Base-by-base conservation (phyloP, 2,329 filamentous ascomycete genomes). In the Fusarium sp. region DNA sequence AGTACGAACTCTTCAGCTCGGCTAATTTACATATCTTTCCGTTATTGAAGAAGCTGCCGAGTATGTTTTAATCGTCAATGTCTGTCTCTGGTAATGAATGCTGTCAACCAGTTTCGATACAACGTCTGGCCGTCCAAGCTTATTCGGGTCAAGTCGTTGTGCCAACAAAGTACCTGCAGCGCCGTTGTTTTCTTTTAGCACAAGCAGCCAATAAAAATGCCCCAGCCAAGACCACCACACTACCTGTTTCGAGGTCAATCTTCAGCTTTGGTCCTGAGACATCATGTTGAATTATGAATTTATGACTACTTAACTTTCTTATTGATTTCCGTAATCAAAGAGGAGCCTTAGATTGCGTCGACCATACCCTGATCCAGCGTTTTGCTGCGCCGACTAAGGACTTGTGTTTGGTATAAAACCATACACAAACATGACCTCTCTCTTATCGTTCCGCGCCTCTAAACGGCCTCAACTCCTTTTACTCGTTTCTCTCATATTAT, bases 381-480 rank as follows among this genome's bases (percentile, higher is more conserved):
- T 46, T 30, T 43, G 13, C 17, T 48, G 47, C 20, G 26, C 33
- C 15, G 28, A 44, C 26, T 19, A 39, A 32, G 19, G 30, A 35
- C 44, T 59, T 50, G 52, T 60, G 45, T 57, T 58, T 44, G 62
- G 57, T n/a, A 47, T 48, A 53, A 46, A 40, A 39, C 61, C 56
- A 49, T 45, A 43, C 33, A 52, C 51, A 65, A 67, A 57, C 49
- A 78, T 80, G 76, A 47, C 66, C 43, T 51, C 53, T 11, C 47
- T 70, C 9, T 19, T 62, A 41, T 62, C 67, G 2, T 64, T 65
- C 33, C 79, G 80, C 37, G 54, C 56, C 17, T 67, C 55, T 28
- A 79, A 79, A 64, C 79, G 79, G 67, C 80, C 82, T 57, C 79
- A 82, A 61, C 57, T 79, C 62, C 58, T 81, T 56, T 64, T 79